Evolutionary conservation across 2,329 filamentous ascomycete genomes (phyloP), one percentile per base, ranked within the genome.

Genomic region (Trichoderma sp.): DNA sequence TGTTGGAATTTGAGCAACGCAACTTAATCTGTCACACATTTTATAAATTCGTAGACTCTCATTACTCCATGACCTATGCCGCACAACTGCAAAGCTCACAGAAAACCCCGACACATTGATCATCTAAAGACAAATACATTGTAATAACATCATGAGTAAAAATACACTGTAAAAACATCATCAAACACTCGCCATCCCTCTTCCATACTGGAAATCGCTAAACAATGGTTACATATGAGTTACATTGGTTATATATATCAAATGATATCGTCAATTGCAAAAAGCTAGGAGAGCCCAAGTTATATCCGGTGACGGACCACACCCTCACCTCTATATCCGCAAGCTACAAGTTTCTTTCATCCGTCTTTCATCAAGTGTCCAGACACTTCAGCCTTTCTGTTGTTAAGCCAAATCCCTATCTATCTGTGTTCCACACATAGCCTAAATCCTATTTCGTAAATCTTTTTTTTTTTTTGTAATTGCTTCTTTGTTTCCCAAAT

Each of bases 231-330:
- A 24, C 47, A 33, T 21, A 49, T 47, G 35, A 7, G 37, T 69
- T 58, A 35, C 52, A 65, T 24, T 29, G 49, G 1, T 57, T 31
- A 43, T 24, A 43, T 24, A 57, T 47, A 58, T 69, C 60, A 52
- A 67, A 59, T 35, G 53, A 67, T 58, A 59, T 56, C 61, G 24
- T 64, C 64, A 67, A 67, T 52, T 59, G 35, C 33, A 43, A 40
- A 67, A 67, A 49, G 55, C 64, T 67, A 67, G 64, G 64, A 67
- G 37, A 67, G 56, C 64, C 68, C 61, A 62, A 57, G 60, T 40
- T 40, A 70, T 74, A 81, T 82, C 81, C 80, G 79, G 81, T 76
- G 79, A 78, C 79, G 77, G 79, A 81, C 76, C 77, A 78, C 76
- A 76, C 76, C 73, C 73, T 75, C 77, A 71, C 75, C 73, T 83